A percentile compares a stretch with the other conserved stretches of the same genome.
Evolutionary conservation across 2,329 filamentous ascomycete genomes (phyloP).

Genomic region (Dothiorella sarmentorum): DNA sequence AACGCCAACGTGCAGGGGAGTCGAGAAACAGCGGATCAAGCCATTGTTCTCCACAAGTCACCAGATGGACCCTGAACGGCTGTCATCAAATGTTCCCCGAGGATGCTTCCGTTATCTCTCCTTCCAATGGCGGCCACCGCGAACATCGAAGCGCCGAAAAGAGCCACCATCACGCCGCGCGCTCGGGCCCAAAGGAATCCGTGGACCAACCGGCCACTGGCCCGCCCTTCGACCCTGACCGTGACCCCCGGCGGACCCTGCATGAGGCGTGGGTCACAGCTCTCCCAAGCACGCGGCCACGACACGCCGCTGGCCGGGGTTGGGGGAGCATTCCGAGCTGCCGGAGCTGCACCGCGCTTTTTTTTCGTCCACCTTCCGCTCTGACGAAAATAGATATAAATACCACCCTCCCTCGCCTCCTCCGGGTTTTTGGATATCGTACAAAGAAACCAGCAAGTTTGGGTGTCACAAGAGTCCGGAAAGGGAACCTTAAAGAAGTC

Average conservation of each 20-base stretch:
- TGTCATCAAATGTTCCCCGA: no score
- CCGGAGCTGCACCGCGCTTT: background rate
- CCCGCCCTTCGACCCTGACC: background rate
- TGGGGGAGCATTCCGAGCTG: background rate
- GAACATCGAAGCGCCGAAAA: background rate
- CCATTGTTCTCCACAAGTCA: no score
- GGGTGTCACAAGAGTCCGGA: background rate
- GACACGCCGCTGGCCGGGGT: background rate
- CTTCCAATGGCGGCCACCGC: no score
- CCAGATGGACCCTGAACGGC: no score
- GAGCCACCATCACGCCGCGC: background rate
- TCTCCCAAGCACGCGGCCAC: background rate
- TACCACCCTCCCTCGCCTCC: background rate
- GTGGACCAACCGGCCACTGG: background rate
- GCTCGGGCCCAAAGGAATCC: background rate
- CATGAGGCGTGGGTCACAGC: slow-evolving; percentile 5
- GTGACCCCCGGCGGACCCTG: background rate
- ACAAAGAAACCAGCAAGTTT: slow-evolving; percentile 2
- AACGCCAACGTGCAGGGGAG: background rate
- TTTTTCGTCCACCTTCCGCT: background rate
- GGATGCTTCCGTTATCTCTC: background rate
- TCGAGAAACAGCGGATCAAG: no score
- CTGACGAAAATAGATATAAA: slow-evolving; percentile 5
- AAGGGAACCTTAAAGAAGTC: slow-evolving; percentile 1
- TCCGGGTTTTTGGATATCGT: background rate